Base-by-base conservation (phyloP, 163 green algal genomes). In the Prototheca cutis region DNA sequence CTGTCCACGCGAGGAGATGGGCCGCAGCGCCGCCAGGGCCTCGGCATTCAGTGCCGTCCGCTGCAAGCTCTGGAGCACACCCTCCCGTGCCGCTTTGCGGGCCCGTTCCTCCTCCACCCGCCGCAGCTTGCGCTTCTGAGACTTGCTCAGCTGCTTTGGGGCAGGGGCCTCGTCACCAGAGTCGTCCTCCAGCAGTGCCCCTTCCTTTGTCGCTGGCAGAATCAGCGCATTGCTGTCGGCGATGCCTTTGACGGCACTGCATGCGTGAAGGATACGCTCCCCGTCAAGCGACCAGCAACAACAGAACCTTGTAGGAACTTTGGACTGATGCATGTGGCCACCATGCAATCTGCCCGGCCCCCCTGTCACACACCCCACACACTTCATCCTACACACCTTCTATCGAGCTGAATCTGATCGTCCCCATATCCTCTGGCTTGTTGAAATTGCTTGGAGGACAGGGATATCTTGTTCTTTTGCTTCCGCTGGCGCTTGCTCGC, bases 11-110 rank as follows among this genome's bases (percentile, higher is more conserved):
- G 77, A 61, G 52, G 84, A 68, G 29, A 84, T 36, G 5, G 81
- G 72, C 4, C 77, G 77, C 68, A 92, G 61, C 31, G 90, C 62
- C n/a, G 70, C 54, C 53, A 89, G 63, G n/a, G 76, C 59, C 51
- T 67, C 52, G 24, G 72, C 63, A 40, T 57, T 68, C 39, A 76
- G 40, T 21, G 64, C 62, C 58, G 40, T 56, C 36, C 62, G 19
- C 0, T 58, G 23, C 51, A 83, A 59, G 23, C 25, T 64, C 15
- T 34, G 53, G 36, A 70, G 59, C 59, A 78, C 53, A 32, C 71
- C 27, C 3, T 30, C 47, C 19, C 75, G 67, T 32, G 65, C 28
- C 17, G 23, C 24, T 3, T 60, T 51, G 53, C 58, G 66, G 29
- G 61, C 58, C 42, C 72, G 75, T n/a, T 83, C 75, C 45, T 81